Base-by-base conservation (phyloP, 768 basidiomycete genomes). In the button mushroom (Agaricus bisporus) region DNA sequence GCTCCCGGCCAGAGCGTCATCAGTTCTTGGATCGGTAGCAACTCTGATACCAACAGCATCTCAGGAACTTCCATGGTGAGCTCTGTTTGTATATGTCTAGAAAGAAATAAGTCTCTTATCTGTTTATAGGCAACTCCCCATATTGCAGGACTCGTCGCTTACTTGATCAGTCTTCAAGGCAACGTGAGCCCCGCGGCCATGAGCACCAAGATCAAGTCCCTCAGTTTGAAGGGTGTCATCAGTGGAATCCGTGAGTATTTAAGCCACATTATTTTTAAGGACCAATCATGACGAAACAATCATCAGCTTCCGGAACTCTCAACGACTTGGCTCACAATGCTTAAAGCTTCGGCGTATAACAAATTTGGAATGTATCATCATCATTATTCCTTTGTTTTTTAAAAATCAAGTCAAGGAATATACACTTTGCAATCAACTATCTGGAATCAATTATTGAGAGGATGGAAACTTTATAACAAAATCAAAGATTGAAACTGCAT, bases 121-220 rank as follows among this genome's bases (percentile, higher is more conserved):
- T 41, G 12, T 28, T 20, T 2, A 32, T 57, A 65, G 69, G 70
- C 73, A 46, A 66, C 73, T 26, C 71, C 74, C 22, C 69, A 75
- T 52, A 60, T 76, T 26, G 63, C 73, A 15, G 74, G 74, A 22
- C 62, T 75, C 46, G 63, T 73, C 22, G 73, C 73, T 25, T 72
- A 70, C 48, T 57, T 72, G 46, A 65, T 73, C 41, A 54, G 58
- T 39, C 52, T 63, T 11, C 57, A 66, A 28, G 72, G 71, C 5
- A 66, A 68, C 47, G 56, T 48, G 32, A 51, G 62, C 22, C 73
- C 73, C 14, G 68, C 66, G 12, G 58, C 50, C 26, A 66, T 72
- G 56, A 54, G 49, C 28, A 56, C 54, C 28, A 59, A 56, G 43
- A 41, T 71, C 56, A 55, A 64, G 49, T 52, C 41, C 41, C 60